phyloP scores from a whole-genome alignment of 306 rosid genomes.

The Trichosanthes cucumerina region DNA sequence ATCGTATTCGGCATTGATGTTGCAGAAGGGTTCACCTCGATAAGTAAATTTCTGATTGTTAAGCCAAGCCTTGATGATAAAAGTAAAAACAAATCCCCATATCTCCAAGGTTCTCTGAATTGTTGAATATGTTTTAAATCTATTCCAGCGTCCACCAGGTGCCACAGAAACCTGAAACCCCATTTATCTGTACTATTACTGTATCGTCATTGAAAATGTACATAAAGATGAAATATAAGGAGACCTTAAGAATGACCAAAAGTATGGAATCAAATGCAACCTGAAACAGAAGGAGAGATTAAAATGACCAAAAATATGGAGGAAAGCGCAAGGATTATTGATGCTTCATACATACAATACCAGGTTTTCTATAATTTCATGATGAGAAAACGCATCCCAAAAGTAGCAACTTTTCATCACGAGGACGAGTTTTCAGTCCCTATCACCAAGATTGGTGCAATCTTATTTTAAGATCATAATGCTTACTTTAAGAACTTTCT shows the following conservation, averaged over 20 bases:
- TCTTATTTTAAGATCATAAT: not conserved
- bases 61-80: slow-evolving; percentile 76
- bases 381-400: not conserved
- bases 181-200: not conserved
- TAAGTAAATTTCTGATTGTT: slow-evolving; percentile 67
- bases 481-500: not conserved
- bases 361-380: not conserved
- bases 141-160: slow-evolving; percentile 97
- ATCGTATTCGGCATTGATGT: not conserved
- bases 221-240: not conserved
- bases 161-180: slow-evolving; percentile 73
- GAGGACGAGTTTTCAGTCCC: not conserved
- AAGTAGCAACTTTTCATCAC: not conserved
- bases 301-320: not conserved
- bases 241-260: not conserved
- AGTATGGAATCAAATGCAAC: not conserved
- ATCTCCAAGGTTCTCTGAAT: slow-evolving; percentile 94
- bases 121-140: slow-evolving; percentile 93
- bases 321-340: not conserved
- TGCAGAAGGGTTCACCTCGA: slow-evolving; percentile 35
- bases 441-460: not conserved
- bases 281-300: too few relatives aligned
- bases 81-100: slow-evolving; percentile 92
- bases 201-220: not conserved
- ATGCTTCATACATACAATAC: not conserved